phyloP scores from a whole-genome alignment of 805 yeast genomes.

The Pichia eremophila region DNA sequence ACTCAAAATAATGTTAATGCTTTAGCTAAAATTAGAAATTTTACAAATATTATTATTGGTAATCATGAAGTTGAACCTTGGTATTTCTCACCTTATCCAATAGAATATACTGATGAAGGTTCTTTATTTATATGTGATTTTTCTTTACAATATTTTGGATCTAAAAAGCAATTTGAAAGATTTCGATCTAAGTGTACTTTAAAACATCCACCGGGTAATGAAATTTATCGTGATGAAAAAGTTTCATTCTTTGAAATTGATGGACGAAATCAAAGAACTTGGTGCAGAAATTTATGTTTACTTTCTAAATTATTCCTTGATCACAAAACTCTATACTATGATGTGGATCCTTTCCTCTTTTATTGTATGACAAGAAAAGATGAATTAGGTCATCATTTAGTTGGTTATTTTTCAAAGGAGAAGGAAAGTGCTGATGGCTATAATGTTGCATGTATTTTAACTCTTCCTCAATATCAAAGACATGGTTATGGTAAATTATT shows the following conservation, averaged over 20 bases:
- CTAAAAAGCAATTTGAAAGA: slow-evolving; percentile 84
- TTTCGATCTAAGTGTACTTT: slow-evolving; percentile 81
- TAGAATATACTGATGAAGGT: slow-evolving; percentile 86
- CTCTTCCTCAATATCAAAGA: slow-evolving; percentile 93
- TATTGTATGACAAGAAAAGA: slow-evolving; percentile 92
- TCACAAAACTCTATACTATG: slow-evolving; percentile 93
- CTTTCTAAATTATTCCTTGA: slow-evolving; percentile 86
- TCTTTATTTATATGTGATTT: slow-evolving; percentile 81
- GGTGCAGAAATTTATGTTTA: slow-evolving; percentile 94
- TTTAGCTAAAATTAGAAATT: slow-evolving; percentile 82
- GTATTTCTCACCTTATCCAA: slow-evolving; percentile 97
- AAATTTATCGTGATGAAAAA: slow-evolving; percentile 84
- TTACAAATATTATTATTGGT: slow-evolving; percentile 73
- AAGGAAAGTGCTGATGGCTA: slow-evolving; percentile 93
- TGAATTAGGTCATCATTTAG: slow-evolving; percentile 87
- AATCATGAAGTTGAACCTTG: slow-evolving; percentile 93
- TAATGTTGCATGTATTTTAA: slow-evolving; percentile 93
- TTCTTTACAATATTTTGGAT: slow-evolving; percentile 80
- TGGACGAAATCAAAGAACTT: slow-evolving; percentile 89
- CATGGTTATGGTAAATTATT: slow-evolving; percentile 88
- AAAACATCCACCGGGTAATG: slow-evolving; percentile 97
- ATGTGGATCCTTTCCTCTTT: slow-evolving; percentile 94
- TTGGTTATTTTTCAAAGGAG: slow-evolving; percentile 94
- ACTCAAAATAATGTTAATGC: slow-evolving; percentile 76
- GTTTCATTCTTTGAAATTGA: slow-evolving; percentile 96